These are phyloP conservation scores for Aspergillus transmontanensis DNA, from an alignment of 2,329 filamentous ascomycete genomes.

Conservation along the genomic window DNA sequence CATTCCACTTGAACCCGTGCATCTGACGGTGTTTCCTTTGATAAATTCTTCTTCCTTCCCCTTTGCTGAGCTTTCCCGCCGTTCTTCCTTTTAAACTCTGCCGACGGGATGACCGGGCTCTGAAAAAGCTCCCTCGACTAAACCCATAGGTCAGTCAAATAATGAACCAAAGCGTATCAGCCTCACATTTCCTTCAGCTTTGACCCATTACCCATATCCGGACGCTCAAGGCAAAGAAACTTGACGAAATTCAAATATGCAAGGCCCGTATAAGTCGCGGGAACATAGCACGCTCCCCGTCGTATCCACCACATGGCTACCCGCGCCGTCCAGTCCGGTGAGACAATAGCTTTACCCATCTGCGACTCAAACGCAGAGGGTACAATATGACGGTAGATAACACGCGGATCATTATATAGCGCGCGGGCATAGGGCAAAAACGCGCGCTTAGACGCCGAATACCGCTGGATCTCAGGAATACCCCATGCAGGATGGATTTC, in stretches of 20 bases:
- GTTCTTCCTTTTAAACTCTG: too few relatives aligned
- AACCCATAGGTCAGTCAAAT: background rate
- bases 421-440: conserved; percentile 23
- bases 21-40: too few relatives aligned
- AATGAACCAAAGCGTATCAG: background rate
- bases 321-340: conserved; percentile 15
- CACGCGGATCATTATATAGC: conserved; percentile 15
- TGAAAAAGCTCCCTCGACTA: too few relatives aligned
- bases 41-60: too few relatives aligned
- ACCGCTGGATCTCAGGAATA: conserved; percentile 9
- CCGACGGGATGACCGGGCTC: too few relatives aligned
- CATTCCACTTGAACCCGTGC: too few relatives aligned
- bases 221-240: conserved; percentile 12
- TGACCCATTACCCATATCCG: background rate
- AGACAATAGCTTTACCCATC: conserved; percentile 11
- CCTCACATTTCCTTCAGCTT: background rate
- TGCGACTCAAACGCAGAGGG: conserved; percentile 12
- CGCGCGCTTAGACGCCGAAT: conserved; percentile 12
- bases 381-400: conserved; percentile 22
- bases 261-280: conserved; percentile 19
- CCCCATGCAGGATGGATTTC: conserved; percentile 16
- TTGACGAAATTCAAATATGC: conserved; percentile 21
- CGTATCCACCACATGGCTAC: conserved; percentile 23
- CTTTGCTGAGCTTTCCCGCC: too few relatives aligned
- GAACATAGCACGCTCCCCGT: conserved; percentile 21